Conservation (phyloP, 2,329 filamentous ascomycete genomes). For the Aspergillus sp. region DNA sequence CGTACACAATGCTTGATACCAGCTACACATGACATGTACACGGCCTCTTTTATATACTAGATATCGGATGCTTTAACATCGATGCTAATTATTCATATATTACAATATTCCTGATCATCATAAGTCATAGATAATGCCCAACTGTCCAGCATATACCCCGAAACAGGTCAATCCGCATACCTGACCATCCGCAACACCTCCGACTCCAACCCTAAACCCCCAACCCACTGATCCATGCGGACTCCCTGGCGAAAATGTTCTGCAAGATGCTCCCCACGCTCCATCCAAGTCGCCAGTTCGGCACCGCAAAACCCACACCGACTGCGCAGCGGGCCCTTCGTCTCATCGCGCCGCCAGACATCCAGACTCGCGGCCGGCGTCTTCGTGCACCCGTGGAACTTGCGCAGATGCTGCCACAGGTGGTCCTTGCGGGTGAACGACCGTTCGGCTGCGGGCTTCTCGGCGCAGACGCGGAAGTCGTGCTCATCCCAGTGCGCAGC, state of each 20-base stretch:
- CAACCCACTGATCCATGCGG: constrained; percentile 55
- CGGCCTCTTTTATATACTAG: background rate
- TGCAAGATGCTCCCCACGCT: constrained; percentile 52
- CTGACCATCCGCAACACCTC: constrained; percentile 18
- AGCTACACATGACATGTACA: background rate
- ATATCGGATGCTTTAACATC: no score
- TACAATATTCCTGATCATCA: no score
- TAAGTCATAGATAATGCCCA: background rate
- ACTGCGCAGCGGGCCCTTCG: constrained; percentile 46
- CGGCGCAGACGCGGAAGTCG: constrained; percentile 52
- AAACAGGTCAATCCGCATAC: background rate
- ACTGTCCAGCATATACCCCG: background rate
- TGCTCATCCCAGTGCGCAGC: constrained; percentile 50
- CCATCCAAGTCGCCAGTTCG: constrained; percentile 50
- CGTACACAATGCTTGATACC: background rate
- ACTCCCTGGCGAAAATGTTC: constrained; percentile 55
- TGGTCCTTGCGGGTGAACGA: constrained; percentile 60
- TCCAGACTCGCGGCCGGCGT: constrained; percentile 50
- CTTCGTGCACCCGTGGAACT: constrained; percentile 53
- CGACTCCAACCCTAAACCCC: constrained; percentile 33
- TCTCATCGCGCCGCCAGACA: constrained; percentile 51
- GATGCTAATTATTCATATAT: no score
- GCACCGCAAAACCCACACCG: constrained; percentile 54
- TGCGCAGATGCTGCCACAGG: constrained; percentile 55
- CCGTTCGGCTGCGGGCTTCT: constrained; percentile 48